These are phyloP conservation scores for Pelargonium australe DNA, from an alignment of 441 rosid species.

Conservation along the genomic window DNA sequence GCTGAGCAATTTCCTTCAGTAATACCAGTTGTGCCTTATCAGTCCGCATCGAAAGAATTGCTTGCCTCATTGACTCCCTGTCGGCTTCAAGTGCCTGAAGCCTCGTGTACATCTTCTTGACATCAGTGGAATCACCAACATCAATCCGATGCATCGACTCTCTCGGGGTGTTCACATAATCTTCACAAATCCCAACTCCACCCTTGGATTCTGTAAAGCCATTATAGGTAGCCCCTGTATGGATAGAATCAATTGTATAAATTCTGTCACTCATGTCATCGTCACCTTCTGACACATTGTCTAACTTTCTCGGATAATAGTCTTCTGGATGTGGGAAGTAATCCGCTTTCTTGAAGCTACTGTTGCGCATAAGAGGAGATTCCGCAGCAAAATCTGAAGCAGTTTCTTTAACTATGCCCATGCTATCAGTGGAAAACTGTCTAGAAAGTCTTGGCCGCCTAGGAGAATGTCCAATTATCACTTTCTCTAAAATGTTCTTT, in stretches of 20 bases:
- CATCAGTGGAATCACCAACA: conserved; percentile 57
- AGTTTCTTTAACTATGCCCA: conserved; percentile 39
- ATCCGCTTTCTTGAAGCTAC: conserved; percentile 50
- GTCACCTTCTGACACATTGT: conserved; percentile 46
- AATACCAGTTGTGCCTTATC: conserved; percentile 84
- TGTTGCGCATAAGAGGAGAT: conserved; percentile 42
- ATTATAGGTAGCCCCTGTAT: conserved; percentile 34
- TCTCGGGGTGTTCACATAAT: conserved; percentile 44
- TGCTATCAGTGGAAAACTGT: conserved; percentile 55
- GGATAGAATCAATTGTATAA: conserved; percentile 78
- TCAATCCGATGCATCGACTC: conserved; percentile 42
- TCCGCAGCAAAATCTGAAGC: conserved; percentile 36
- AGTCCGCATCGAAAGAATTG: conserved; percentile 85
- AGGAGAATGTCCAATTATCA: conserved; percentile 72
- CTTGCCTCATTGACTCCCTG: conserved; percentile 96
- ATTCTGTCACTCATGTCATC: conserved; percentile 79
- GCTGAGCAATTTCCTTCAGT: conserved; percentile 93
- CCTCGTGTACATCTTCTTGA: conserved; percentile 75
- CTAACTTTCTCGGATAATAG: conserved; percentile 32
- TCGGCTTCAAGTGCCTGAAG: conserved; percentile 97
- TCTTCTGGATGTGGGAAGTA: conserved; percentile 35
- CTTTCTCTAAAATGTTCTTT: conserved; percentile 60
- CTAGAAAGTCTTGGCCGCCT: conserved; percentile 47
- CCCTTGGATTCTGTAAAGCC: conserved; percentile 32
- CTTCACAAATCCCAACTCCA: conserved; percentile 40